Conservation (phyloP, 352 stramenopile species). For the Phytophthora pluvialis region DNA sequence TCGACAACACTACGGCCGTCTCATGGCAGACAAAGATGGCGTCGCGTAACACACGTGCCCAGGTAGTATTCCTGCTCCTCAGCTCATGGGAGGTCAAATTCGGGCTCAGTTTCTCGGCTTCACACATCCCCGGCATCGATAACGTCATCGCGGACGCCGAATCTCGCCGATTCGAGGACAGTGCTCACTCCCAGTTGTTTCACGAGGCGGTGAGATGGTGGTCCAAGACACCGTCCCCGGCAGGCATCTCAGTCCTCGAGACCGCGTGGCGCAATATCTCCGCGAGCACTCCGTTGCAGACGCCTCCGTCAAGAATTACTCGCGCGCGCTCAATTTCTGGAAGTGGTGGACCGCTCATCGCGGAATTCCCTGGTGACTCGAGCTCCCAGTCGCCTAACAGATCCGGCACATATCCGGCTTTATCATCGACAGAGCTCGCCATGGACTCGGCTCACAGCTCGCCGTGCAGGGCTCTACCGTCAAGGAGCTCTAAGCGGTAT, state of each 20-base stretch:
- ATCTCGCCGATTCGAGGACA: not conserved
- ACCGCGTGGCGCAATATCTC: not conserved
- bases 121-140: conserved; percentile 1
- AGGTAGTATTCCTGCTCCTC: conserved; percentile 2
- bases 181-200: too few relatives aligned
- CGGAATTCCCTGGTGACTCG: too few relatives aligned
- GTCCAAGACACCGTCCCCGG: not conserved
- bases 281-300: not conserved
- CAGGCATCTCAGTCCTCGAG: not conserved
- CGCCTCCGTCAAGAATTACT: not conserved
- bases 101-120: conserved; percentile 6
- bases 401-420: too few relatives aligned
- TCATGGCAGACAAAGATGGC: not conserved
- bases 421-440: too few relatives aligned
- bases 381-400: too few relatives aligned
- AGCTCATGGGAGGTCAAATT: not conserved
- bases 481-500: too few relatives aligned
- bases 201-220: not conserved
- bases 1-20: not conserved
- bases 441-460: too few relatives aligned
- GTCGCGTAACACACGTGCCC: not conserved
- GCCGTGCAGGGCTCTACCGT: too few relatives aligned
- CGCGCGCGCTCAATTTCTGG: not conserved
- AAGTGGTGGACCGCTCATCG: not conserved
- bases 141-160: not conserved